Conservation (phyloP, 2,329 filamentous ascomycete genomes). For the Ascomycota sp. region DNA sequence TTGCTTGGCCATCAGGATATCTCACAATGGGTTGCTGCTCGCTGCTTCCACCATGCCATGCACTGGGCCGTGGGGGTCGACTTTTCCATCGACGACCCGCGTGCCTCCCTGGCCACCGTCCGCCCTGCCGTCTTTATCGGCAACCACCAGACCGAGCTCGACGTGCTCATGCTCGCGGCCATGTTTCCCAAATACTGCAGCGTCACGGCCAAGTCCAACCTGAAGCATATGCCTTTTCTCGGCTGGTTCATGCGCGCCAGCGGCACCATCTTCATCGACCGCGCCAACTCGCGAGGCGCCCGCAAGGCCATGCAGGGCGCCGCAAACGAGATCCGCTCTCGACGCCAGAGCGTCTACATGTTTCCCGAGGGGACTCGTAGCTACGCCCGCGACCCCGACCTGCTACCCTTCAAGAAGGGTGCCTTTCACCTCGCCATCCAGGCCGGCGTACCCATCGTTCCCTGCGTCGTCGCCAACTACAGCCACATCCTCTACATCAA, state of each 20-base stretch:
- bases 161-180: slow-evolving; percentile 74
- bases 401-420: slow-evolving; percentile 97
- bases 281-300: slow-evolving; percentile 64
- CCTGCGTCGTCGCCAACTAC: slow-evolving; percentile 65
- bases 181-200: slow-evolving; percentile 84
- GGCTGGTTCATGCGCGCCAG: slow-evolving; percentile 88
- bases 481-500: slow-evolving; percentile 49
- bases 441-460: slow-evolving; percentile 82
- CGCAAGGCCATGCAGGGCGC: slow-evolving; percentile 72
- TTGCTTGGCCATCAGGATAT: slow-evolving; percentile 51
- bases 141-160: slow-evolving; percentile 92
- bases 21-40: slow-evolving; percentile 67
- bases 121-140: slow-evolving; percentile 80
- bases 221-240: slow-evolving; percentile 63
- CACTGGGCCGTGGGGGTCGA: slow-evolving; percentile 51
- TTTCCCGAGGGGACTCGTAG: slow-evolving; percentile 87
- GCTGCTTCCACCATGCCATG: slow-evolving; percentile 67
- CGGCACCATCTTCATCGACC: slow-evolving; percentile 88
- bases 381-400: slow-evolving; percentile 58
- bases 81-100: slow-evolving; percentile 52
- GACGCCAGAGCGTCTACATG: slow-evolving; percentile 62
- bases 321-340: slow-evolving; percentile 53
- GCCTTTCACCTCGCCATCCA: slow-evolving; percentile 92
- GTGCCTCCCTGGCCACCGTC: slow-evolving; percentile 37
- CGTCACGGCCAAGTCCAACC: slow-evolving; percentile 75